phyloP scores from a whole-genome alignment of 495 filamentous ascomycete genomes.

The Neurospora sp. region DNA sequence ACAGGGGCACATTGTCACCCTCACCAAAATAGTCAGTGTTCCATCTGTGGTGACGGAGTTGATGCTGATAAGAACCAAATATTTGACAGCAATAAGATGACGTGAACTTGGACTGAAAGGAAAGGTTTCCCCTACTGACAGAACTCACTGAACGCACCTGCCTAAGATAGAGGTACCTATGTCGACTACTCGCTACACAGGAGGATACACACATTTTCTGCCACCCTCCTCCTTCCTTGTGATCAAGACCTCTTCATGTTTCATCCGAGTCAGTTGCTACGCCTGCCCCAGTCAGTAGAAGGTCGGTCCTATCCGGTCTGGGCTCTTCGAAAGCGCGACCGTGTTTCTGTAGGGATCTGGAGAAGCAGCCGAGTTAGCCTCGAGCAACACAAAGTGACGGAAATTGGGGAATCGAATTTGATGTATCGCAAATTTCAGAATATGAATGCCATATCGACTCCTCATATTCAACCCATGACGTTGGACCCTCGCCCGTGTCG shows the following conservation, averaged over 20 bases:
- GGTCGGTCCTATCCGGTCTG: not conserved
- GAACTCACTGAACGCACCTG: not conserved
- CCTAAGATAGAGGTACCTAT: not conserved
- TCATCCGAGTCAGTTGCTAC: not conserved
- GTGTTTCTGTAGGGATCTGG: not conserved
- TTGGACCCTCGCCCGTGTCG: not conserved
- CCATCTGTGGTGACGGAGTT: too few species aligned
- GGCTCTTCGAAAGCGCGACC: not conserved
- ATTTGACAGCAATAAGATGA: too few species aligned
- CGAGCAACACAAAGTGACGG: not conserved
- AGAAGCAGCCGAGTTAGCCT: not conserved
- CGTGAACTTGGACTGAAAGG: too few species aligned
- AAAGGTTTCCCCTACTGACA: not conserved
- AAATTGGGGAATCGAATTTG: not conserved
- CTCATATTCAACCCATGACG: slow-evolving; percentile 23
- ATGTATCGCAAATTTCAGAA: not conserved
- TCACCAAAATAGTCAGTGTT: too few species aligned
- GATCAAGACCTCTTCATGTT: not conserved
- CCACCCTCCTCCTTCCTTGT: not conserved
- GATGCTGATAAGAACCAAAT: too few species aligned
- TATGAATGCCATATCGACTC: slow-evolving; percentile 4
- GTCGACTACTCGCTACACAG: not conserved
- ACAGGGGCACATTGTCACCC: not conserved
- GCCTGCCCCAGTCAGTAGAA: not conserved
- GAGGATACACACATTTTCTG: not conserved